Evolutionary conservation across 129 eudicot genomes (phyloP).

Genomic region (Escallonia herrerae): DNA sequence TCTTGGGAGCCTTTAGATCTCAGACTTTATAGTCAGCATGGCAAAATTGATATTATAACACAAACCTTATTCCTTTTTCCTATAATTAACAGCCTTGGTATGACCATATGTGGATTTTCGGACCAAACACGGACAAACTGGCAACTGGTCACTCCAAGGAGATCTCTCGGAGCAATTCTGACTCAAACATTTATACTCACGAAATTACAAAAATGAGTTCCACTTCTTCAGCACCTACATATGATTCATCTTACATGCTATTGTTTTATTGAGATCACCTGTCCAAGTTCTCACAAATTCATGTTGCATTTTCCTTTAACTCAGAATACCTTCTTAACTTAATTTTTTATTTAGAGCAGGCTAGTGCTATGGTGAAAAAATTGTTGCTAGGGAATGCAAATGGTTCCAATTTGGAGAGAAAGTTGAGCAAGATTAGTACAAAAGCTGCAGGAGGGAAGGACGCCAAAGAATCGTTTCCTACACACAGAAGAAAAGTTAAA

Average conservation of each 20-base stretch:
- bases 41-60: too few species aligned
- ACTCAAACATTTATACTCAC: background rate
- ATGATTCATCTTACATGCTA: background rate
- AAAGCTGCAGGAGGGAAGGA: too few species aligned
- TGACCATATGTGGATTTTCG: background rate
- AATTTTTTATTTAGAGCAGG: background rate
- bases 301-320: background rate
- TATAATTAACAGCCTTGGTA: constrained; percentile 4
- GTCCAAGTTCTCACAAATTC: background rate
- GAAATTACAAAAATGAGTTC: background rate
- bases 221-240: background rate
- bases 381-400: background rate
- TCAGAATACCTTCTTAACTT: background rate
- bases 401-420: background rate
- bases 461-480: too few species aligned
- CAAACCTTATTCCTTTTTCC: too few species aligned
- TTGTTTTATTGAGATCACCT: background rate
- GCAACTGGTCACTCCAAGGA: background rate
- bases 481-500: too few species aligned
- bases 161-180: background rate
- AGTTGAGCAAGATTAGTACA: background rate
- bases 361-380: background rate
- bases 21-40: too few species aligned
- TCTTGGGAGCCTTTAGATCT: too few species aligned
- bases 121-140: background rate